Percentiles rank a stretch among this genome's conserved stretches.
phyloP scores from a whole-genome alignment of 2,329 filamentous ascomycete genomes.

The Penicillium decumbens region DNA sequence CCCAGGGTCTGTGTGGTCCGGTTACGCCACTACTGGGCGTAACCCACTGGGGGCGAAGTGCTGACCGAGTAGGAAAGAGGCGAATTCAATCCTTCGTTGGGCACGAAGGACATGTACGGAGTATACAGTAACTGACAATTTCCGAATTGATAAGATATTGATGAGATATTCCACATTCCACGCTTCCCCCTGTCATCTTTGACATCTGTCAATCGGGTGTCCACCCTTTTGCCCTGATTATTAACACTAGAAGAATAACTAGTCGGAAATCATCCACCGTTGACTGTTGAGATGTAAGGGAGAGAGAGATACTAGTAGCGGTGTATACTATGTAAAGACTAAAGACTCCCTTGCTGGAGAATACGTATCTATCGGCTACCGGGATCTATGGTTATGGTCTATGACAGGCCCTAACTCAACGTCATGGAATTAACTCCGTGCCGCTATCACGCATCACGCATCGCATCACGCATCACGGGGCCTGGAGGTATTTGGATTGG shows the following conservation, averaged over 20 bases:
- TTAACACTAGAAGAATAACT: not conserved
- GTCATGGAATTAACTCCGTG: not conserved
- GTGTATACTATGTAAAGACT: slow-evolving; percentile 2
- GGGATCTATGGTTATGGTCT: too few species aligned
- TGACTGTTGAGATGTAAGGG: slow-evolving; percentile 1
- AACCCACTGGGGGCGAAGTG: slow-evolving; percentile 2
- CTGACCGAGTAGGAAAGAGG: slow-evolving; percentile 2
- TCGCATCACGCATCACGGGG: slow-evolving; percentile 3
- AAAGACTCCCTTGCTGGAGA: slow-evolving; percentile 4
- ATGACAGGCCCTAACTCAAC: not conserved
- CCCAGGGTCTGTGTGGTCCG: slow-evolving; percentile 1
- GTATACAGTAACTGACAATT: too few species aligned
- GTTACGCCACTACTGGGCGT: slow-evolving; percentile 2
- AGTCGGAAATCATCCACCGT: not conserved
- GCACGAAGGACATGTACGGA: too few species aligned
- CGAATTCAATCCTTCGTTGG: not conserved
- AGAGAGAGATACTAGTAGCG: slow-evolving; percentile 1
- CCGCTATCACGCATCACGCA: slow-evolving; percentile 2
- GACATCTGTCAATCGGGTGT: slow-evolving; percentile 12
- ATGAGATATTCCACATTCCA: not conserved
- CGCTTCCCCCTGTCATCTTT: slow-evolving; percentile 4
- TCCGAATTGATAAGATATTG: not conserved
- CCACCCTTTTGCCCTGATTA: not conserved
- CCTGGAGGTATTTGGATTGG: slow-evolving; percentile 1
- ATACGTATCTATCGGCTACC: not conserved